phyloP scores from a whole-genome alignment of 805 yeast genomes.

The Hemisphaericaspora nanyangensis region DNA sequence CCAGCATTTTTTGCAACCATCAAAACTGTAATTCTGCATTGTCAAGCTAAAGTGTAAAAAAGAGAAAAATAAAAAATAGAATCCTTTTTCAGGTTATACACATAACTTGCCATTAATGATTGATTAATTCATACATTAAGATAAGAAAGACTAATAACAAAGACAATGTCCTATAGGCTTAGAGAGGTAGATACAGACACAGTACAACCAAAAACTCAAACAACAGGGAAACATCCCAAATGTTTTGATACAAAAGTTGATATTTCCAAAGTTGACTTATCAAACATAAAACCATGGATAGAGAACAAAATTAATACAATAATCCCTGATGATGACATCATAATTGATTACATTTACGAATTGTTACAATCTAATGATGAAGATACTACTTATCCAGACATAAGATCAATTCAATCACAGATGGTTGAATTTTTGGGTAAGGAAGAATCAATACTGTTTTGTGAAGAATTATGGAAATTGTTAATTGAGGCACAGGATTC shows the following conservation, averaged over 20 bases:
- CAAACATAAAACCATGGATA: slow-evolving; percentile 41
- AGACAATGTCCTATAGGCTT: slow-evolving; percentile 19
- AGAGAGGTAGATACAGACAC: slow-evolving; percentile 14
- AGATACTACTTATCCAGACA: slow-evolving; percentile 31
- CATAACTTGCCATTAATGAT: too few species aligned
- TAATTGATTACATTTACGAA: slow-evolving; percentile 43
- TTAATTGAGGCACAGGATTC: slow-evolving; percentile 42
- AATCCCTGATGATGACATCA: slow-evolving; percentile 51
- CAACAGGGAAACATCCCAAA: slow-evolving; percentile 28
- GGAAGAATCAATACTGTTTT: slow-evolving; percentile 35
- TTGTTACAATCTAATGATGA: slow-evolving; percentile 31
- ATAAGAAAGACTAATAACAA: too few species aligned
- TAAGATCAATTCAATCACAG: slow-evolving; percentile 40
- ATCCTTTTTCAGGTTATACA: not conserved
- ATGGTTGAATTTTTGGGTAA: slow-evolving; percentile 44
- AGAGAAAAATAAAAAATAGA: not conserved
- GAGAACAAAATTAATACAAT: slow-evolving; percentile 24
- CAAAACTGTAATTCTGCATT: slow-evolving; percentile 2
- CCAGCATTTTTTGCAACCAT: slow-evolving; percentile 5
- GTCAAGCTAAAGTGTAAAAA: slow-evolving; percentile 1
- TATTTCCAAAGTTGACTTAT: slow-evolving; percentile 32
- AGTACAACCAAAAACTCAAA: slow-evolving; percentile 8
- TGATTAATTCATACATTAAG: too few species aligned
- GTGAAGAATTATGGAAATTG: slow-evolving; percentile 42
- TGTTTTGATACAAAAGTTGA: slow-evolving; percentile 27